Evolutionary conservation across 257 asterid species (phyloP).

Genomic region (Eucommia ulmoides): DNA sequence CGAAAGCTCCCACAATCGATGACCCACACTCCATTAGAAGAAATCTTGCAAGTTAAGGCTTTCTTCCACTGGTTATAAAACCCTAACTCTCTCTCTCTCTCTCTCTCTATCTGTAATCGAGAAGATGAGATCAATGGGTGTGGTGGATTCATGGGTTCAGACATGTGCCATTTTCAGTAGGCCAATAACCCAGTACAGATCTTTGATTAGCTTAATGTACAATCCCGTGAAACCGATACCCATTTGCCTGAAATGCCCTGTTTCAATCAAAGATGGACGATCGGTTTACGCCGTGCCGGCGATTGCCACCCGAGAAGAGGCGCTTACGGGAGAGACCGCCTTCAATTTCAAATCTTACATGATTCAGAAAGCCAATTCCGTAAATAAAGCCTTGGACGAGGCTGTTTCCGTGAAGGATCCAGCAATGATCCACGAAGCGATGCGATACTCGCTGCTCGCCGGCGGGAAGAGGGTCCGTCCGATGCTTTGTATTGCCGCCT

Average conservation of each 20-base stretch:
- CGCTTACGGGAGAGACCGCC: constrained; percentile 5
- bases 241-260: background rate
- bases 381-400: constrained; percentile 42
- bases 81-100: no score
- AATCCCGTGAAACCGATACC: constrained; percentile 9
- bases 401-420: constrained; percentile 43
- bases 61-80: no score
- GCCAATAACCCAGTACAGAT: background rate
- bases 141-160: constrained; percentile 29
- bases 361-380: constrained; percentile 31
- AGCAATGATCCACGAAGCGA: constrained; percentile 50
- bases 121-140: constrained; percentile 28
- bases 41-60: no score
- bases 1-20: no score
- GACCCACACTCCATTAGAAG: no score
- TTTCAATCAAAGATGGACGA: background rate
- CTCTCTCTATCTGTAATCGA: no score
- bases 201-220: constrained; percentile 10
- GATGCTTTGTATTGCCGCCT: constrained; percentile 67
- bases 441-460: constrained; percentile 63
- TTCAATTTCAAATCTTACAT: constrained; percentile 42
- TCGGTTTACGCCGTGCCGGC: constrained; percentile 15
- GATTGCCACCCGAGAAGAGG: constrained; percentile 19
- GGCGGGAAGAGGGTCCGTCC: constrained; percentile 75
- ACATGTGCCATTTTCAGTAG: constrained; percentile 13